These are phyloP conservation scores for Balansia obtecta DNA, from an alignment of 2,329 filamentous ascomycete species.

Conservation along the genomic window DNA sequence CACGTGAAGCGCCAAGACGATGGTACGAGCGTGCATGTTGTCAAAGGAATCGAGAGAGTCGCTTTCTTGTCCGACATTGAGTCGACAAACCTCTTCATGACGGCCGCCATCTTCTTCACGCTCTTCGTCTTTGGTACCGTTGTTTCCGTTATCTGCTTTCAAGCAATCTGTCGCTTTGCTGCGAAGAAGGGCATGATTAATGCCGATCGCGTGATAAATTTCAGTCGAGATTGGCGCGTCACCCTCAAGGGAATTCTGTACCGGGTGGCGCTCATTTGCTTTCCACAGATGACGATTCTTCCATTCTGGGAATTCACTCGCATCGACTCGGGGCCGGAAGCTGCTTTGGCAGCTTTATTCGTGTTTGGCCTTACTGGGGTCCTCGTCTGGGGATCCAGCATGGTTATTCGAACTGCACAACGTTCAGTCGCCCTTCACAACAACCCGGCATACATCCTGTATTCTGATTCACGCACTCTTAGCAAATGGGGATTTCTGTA, in stretches of 20 bases:
- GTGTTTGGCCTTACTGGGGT: constrained; percentile 65
- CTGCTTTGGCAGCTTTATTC: constrained; percentile 78
- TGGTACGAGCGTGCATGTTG: constrained; percentile 20
- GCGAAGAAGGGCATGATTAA: constrained; percentile 67
- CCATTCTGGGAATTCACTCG: constrained; percentile 86
- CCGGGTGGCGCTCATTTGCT: constrained; percentile 76
- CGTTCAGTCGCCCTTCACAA: constrained; percentile 82
- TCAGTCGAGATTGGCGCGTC: constrained; percentile 84
- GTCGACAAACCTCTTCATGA: constrained; percentile 82
- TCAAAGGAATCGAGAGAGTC: constrained; percentile 75
- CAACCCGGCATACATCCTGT: constrained; percentile 90
- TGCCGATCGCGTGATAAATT: constrained; percentile 74
- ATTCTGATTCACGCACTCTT: constrained; percentile 79
- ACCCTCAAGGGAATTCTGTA: constrained; percentile 87
- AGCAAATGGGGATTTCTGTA: constrained; percentile 98
- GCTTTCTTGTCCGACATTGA: constrained; percentile 66
- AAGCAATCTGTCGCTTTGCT: constrained; percentile 62
- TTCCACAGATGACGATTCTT: constrained; percentile 77
- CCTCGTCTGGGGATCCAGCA: constrained; percentile 72
- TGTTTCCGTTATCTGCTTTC: constrained; percentile 62
- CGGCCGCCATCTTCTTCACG: constrained; percentile 75
- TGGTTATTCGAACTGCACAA: constrained; percentile 76
- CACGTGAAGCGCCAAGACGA: constrained; percentile 9
- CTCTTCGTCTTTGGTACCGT: constrained; percentile 66
- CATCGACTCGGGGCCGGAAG: constrained; percentile 69